Base-by-base conservation (phyloP, 768 basidiomycete species). In the Lyophyllum atratum region DNA sequence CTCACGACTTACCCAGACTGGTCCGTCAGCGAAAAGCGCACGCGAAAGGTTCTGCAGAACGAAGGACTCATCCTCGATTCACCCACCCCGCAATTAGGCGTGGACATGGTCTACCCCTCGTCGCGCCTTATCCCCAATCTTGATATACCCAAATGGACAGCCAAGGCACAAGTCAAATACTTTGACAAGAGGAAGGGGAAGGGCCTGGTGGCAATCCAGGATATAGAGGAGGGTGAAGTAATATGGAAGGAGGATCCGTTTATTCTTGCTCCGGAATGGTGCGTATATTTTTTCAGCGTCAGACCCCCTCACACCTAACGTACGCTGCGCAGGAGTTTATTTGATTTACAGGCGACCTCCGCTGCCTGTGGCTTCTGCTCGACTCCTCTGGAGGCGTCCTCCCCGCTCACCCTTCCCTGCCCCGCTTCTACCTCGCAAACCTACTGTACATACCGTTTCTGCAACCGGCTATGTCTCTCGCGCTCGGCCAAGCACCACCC, bases 191-290 rank as follows among this genome's bases (percentile, higher is more conserved):
- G 76, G 55, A 93, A 88, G 65, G 93, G 94, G 2, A 95, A 95
- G 64, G 94, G 93, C 0, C 75, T 96, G 33, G 83, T 95, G 0
- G 91, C 92, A 1, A 82, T 72, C 31, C 81, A 85, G 49, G 75
- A 79, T 28, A 88, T 95, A 52, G 72, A 74, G 24, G 81, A 85
- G 64, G 91, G 89, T 0, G 90, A 95, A 59, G 74, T 84, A 4
- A 68, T 96, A 17, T 95, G 93, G 92, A 87, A 85, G 56, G 93
- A 95, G 66, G 89, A 92, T 64, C 91, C 90, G 1, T 92, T 87
- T 66, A 71, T 88, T 44, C 71, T 92, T 21, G 87, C 89, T n/a
- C 85, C 90, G n/a, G 88, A 90, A 72, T 90, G 87, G 89, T 90
- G 68, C 58, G 70, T 64, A 40, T 34, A 8, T 55, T 28, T 29